Base-by-base conservation (phyloP, 2,329 filamentous ascomycete genomes). In the Leptographium galeiforme region DNA sequence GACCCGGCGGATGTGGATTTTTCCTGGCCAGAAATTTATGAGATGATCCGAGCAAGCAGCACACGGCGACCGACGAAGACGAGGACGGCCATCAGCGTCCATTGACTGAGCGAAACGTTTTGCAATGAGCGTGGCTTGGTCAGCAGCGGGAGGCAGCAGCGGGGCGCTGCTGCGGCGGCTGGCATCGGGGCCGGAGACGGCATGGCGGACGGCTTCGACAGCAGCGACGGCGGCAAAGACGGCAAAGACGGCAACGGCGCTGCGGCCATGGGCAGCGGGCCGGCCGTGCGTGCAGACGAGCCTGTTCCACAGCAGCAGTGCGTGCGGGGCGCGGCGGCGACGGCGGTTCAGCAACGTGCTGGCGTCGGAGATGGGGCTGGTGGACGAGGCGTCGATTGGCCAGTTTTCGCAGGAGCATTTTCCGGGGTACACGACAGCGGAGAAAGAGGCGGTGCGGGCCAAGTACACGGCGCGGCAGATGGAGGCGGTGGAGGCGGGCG, bases 401-500 rank as follows among this genome's bases (percentile, higher is more conserved):
- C 61, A 71, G 59, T 78, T 70, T 61, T 66, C 69, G 53, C 63
- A 70, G 57, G 63, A 76, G 44, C 65, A 69, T 45, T 82, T 82
- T 62, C 75, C 81, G 57, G 72, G 78, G 14, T 93, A 89, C 70
- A 81, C 80, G 14, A 69, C 75, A 43, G 75, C 82, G 58, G 83
- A 93, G 64, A 78, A 80, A 63, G 74, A 75, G 56, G 63, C 69
- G 19, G 74, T 95, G 55, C 68, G 69, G 55, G 70, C 79, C 63
- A 78, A 78, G 61, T 97, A 95, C 73, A 87, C 88, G 0, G 76
- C 83, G 16, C 81, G 85, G 65, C 91, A 97, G 71, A 75, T 94
- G 61, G 81, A 80, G 53, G 88, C 89, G 54, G 81, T 97, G 64
- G 76, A 86, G 69, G 85, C 86, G 48, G 89, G 85, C 61, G 90